Evolutionary conservation across 345 rosid species (phyloP).

Genomic region (Turritis glabra): DNA sequence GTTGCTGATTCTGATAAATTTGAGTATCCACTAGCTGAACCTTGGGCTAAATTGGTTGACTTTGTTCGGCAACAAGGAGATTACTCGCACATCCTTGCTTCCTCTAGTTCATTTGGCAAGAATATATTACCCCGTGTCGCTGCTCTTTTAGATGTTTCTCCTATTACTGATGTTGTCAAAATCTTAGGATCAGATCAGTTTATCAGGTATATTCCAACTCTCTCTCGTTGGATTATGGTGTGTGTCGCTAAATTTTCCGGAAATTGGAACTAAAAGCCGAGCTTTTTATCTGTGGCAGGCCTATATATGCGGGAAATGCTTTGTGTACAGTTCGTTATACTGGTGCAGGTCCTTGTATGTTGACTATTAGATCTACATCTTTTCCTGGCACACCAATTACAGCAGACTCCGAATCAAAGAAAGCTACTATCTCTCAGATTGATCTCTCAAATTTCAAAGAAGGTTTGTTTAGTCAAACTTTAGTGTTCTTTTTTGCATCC

Average conservation of each 20-base stretch:
- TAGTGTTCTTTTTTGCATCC: constrained; percentile 23
- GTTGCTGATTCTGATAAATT: constrained; percentile 86
- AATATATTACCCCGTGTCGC: constrained; percentile 88
- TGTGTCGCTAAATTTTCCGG: not conserved
- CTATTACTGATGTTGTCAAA: constrained; percentile 82
- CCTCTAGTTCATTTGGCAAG: constrained; percentile 90
- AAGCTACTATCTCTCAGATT: constrained; percentile 82
- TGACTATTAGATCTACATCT: constrained; percentile 81
- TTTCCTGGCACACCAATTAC: constrained; percentile 51
- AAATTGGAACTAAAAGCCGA: constrained; percentile 3
- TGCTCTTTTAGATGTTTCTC: constrained; percentile 90
- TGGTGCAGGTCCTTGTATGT: constrained; percentile 77
- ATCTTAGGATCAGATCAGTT: constrained; percentile 63
- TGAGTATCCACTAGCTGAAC: constrained; percentile 71
- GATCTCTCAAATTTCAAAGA: constrained; percentile 80
- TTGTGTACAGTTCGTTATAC: constrained; percentile 78
- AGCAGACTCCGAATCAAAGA: constrained; percentile 47
- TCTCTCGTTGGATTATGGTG: not conserved
- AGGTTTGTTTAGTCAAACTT: constrained; percentile 77
- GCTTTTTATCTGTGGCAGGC: constrained; percentile 51
- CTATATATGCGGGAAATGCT: constrained; percentile 98
- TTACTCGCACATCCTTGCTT: constrained; percentile 75
- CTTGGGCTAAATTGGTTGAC: constrained; percentile 85
- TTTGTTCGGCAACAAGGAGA: constrained; percentile 64
- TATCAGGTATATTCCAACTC: constrained; percentile 53